phyloP scores from a whole-genome alignment of 1,284 basidiomycete genomes.

The Kwoniella shivajii region DNA sequence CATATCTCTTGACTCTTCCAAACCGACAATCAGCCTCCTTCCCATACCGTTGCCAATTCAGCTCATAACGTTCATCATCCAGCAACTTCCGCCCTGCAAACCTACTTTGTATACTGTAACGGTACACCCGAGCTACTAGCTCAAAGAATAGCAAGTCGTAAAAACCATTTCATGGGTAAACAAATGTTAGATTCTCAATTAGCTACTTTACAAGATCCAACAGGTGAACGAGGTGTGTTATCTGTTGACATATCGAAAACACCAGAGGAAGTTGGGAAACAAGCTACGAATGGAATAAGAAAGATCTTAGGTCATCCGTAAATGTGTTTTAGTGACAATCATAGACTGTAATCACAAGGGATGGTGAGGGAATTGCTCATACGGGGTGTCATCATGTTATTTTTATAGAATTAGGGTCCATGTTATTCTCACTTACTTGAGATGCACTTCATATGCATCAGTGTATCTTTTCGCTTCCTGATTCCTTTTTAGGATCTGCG shows the following conservation, averaged over 20 bases:
- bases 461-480: no score
- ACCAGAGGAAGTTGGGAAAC: slow-evolving; percentile 63
- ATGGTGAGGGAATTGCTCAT: no score
- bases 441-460: no score
- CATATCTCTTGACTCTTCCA: not conserved
- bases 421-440: no score
- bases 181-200: slow-evolving; percentile 85
- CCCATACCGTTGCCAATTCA: slow-evolving; percentile 28
- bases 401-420: no score
- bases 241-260: slow-evolving; percentile 63
- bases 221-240: slow-evolving; percentile 68
- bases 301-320: slow-evolving; percentile 22
- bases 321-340: no score
- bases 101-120: slow-evolving; percentile 81
- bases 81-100: slow-evolving; percentile 57
- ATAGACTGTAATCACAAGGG: no score
- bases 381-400: no score
- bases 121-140: slow-evolving; percentile 67
- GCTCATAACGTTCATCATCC: slow-evolving; percentile 28
- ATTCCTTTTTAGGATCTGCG: no score
- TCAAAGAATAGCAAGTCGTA: slow-evolving; percentile 69
- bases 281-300: slow-evolving; percentile 47
- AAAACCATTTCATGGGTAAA: slow-evolving; percentile 87
- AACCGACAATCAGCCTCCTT: slow-evolving; percentile 21
- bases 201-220: slow-evolving; percentile 73